Conservation (phyloP, 2,329 filamentous ascomycete genomes). For the Talaromyces sp. region DNA sequence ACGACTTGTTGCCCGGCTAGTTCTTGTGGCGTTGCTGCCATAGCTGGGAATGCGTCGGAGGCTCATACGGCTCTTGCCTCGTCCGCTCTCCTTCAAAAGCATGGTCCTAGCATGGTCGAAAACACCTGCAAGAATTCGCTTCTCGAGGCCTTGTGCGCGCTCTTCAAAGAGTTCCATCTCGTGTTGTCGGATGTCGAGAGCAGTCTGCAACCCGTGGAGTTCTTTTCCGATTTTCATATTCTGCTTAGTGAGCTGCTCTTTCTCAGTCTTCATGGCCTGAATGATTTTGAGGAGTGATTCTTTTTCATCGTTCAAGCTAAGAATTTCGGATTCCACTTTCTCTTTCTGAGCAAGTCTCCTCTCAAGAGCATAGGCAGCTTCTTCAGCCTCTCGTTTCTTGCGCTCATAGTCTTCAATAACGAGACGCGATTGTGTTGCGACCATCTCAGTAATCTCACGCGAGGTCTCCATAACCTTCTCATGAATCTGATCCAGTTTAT, state of each 20-base stretch:
- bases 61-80: conserved; percentile 51
- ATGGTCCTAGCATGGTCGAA: conserved; percentile 88
- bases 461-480: conserved; percentile 82
- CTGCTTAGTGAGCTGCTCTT: conserved; percentile 70
- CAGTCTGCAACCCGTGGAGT: conserved; percentile 86
- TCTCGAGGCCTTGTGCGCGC: conserved; percentile 83
- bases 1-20: conserved; percentile 34
- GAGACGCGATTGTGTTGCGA: conserved; percentile 71
- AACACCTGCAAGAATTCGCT: conserved; percentile 88
- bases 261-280: conserved; percentile 45
- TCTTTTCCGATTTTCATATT: conserved; percentile 80
- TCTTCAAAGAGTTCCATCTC: conserved; percentile 89
- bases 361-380: conserved; percentile 77
- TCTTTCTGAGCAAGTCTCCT: conserved; percentile 68
- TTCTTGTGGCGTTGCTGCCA: conserved; percentile 39
- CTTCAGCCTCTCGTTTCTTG: conserved; percentile 74
- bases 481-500: conserved; percentile 84
- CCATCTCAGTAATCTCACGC: conserved; percentile 77
- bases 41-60: conserved; percentile 53
- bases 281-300: conserved; percentile 62
- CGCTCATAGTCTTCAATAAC: conserved; percentile 76
- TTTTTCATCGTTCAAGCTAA: conserved; percentile 57
- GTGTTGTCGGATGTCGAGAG: conserved; percentile 81
- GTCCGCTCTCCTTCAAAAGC: conserved; percentile 68
- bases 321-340: conserved; percentile 55